Conservation (phyloP, 23 red algal species). For the Cyanidiococcus yangmingshanensis region DNA sequence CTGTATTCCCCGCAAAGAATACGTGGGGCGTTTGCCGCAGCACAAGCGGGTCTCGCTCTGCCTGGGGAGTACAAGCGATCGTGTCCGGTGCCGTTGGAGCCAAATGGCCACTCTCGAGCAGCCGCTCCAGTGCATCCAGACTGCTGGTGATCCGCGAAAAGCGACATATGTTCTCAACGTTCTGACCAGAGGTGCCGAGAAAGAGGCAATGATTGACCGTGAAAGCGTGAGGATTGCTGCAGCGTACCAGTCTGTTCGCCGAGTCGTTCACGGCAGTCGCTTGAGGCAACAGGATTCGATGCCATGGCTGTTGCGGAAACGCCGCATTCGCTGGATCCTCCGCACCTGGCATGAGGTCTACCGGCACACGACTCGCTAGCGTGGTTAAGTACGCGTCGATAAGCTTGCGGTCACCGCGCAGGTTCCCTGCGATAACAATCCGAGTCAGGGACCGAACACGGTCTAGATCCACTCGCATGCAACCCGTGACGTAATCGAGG, state of each 20-base stretch:
- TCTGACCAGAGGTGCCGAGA: slow-evolving; percentile 21
- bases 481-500: slow-evolving; percentile 26
- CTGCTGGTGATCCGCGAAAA: slow-evolving; percentile 3
- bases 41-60: not conserved
- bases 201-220: slow-evolving; percentile 7
- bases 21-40: not conserved
- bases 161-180: slow-evolving; percentile 16
- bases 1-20: not conserved
- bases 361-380: not conserved
- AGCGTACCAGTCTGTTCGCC: not conserved
- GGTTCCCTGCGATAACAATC: slow-evolving; percentile 23
- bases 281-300: slow-evolving; percentile 19
- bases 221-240: slow-evolving; percentile 21
- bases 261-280: not conserved
- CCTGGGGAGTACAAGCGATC: not conserved
- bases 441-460: not conserved
- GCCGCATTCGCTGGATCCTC: slow-evolving; percentile 5
- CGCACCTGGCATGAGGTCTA: slow-evolving; percentile 21
- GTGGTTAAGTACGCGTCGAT: slow-evolving; percentile 18
- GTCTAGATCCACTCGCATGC: not conserved
- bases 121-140: not conserved
- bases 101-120: not conserved
- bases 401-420: not conserved
- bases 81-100: slow-evolving; percentile 1
- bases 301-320: slow-evolving; percentile 23